Evolutionary conservation across 2,329 filamentous ascomycete genomes (phyloP), one percentile per base, ranked within the genome.

Genomic region (Lachnellula cervina): DNA sequence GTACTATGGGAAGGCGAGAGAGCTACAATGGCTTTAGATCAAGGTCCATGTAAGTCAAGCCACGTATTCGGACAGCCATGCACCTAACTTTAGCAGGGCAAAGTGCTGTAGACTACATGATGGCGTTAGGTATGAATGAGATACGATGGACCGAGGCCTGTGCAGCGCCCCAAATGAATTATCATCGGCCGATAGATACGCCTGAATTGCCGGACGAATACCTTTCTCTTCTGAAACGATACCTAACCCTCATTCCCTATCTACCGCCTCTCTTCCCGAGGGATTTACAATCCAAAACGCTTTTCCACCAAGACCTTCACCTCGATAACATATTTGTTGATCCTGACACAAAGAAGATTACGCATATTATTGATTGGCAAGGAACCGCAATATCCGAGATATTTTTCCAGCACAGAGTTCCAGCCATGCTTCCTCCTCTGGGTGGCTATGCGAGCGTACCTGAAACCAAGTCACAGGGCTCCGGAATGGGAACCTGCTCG

Each of bases 331-430:
- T 75, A 34, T 75, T 74, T 52, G 68, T 75, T 34, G 71, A 69
- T 23, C 65, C 69, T 50, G 65, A 75, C 47, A 70, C 71, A 9
- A 68, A 68, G 35, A 60, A 64, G 28, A 64, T 75, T 4, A 69
- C 70, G 7, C 67, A 64, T 6, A 71, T 76, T 17, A 72, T 75
- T 37, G 72, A 76, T 57, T 76, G 71, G 73, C 72, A 75, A 59
- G 69, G 67, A 37, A 40, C 52, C 40, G 14, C 49, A 38, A 56
- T 54, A 51, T 55, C 56, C 25, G 54, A 55, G 46, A 42, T 46
- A 50, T 57, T 59, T 46, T 38, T 61, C 34, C 55, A 58, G 50
- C 32, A 57, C 28, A 56, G 43, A 25, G 40, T 55, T 34, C 59
- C 59, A 21, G 23, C 35, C 23, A 61, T 61, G 56, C 51, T 61